Base-by-base conservation (phyloP, 306 rosid species). In the Boehmeria nivea region DNA sequence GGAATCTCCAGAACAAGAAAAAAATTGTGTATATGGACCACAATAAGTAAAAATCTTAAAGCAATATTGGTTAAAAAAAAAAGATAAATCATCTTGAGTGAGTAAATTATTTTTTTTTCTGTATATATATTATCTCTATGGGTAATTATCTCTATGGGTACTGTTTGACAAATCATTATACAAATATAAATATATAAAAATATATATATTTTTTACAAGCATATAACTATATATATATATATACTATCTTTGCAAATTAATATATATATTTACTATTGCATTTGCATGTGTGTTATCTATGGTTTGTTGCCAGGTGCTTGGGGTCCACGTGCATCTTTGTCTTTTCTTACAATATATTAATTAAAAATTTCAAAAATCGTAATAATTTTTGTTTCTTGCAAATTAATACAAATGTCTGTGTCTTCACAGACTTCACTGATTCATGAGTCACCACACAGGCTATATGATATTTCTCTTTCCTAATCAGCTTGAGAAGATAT, bases 211-310 rank as follows among this genome's bases (percentile, higher is more conserved):
- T n/a, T n/a, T n/a, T n/a, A 28, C 34, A 28, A 3, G 34, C 34
- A 2, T 31, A 31, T 31, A 31, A n/a, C 9, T 2, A 31, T 25
- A 51, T 48, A 48, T 48, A 20, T 24, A 24, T 48, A 23, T 48
- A 12, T 21, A 48, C 7, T 48, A 22, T 26, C 10, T 12, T 24
- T 51, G n/a, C n/a, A n/a, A n/a, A n/a, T n/a, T n/a, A n/a, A n/a
- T n/a, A n/a, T n/a, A n/a, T n/a, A n/a, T 8, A 51, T 24, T 51
- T 51, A 51, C 4, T 51, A 24, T 51, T 26, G 37, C 37, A 51
- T 51, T 51, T 26, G 37, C 37, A 51, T 51, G 56, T 5, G 37
- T 15, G 56, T 2, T 24, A 25, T 24, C 20, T 13, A 51, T 51
- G 20, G 12, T 51, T 24, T 51, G 14, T 9, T 51, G 38, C 20